Conservation (phyloP, 345 rosid species). For the Clausena lansium region DNA sequence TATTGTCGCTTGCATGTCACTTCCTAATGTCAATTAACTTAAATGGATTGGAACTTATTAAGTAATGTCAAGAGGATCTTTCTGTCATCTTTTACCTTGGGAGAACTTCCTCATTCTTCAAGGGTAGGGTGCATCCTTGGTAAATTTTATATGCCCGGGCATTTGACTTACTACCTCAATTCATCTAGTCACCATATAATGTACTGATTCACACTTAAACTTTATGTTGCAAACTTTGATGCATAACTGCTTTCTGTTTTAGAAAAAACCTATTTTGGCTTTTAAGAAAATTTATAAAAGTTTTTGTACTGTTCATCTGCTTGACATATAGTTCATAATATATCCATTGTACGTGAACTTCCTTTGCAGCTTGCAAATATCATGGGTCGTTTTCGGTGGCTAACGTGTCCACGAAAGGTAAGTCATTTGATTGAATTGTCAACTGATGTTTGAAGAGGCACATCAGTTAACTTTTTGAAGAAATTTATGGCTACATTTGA, state of each 20-base stretch:
- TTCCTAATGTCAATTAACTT: not conserved
- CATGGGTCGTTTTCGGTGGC: constrained; percentile 90
- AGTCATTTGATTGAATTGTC: constrained; percentile 15
- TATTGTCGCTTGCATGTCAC: not conserved
- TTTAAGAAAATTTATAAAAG: not conserved
- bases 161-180: not conserved
- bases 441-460: constrained; percentile 13
- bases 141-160: not conserved
- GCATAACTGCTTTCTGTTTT: not conserved
- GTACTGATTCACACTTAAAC: not conserved
- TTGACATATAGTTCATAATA: not conserved
- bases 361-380: constrained; percentile 82
- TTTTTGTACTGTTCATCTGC: not conserved
- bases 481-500: constrained; percentile 12
- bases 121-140: constrained; percentile 9
- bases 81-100: not conserved
- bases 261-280: not conserved
- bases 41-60: not conserved
- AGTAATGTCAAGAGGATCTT: not conserved
- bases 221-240: not conserved
- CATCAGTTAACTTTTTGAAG: constrained; percentile 2
- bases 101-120: not conserved
- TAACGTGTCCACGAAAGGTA: constrained; percentile 96
- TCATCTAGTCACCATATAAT: not conserved
- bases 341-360: constrained; percentile 4